Base-by-base conservation (phyloP, 495 filamentous ascomycete genomes). In the Thermothielavioides terrestris region DNA sequence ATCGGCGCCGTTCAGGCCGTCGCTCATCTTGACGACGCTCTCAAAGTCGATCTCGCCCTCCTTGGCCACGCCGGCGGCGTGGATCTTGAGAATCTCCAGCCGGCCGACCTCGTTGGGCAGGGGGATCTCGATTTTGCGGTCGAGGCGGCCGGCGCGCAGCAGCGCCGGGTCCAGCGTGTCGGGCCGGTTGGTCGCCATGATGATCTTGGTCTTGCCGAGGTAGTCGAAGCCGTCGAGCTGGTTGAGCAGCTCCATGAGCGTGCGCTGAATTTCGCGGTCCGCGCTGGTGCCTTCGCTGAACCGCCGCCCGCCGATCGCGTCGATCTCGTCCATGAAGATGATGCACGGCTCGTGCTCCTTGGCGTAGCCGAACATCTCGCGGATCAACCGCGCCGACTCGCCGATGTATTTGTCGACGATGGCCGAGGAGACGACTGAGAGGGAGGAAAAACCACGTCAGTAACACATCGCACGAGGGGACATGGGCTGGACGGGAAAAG, bases 241-340 rank as follows among this genome's bases (percentile, higher is more conserved):
- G 67, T 99, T 99, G 51, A 99, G 84, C 25, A 99, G 77, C 64
- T 99, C 94, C 94, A 99, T 99, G 53, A 99, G 76, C 32, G 94
- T 99, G 51, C 94, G 86, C 73, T 99, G 94, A 57, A 99, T 99
- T 68, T 99, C 94, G 56, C 94, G 85, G 73, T 99, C 94, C 21
- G 94, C 94, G 27, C 88, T 94, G 49, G 94, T 99, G 56, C 94
- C 94, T 66, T 99, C 94, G n/a, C 86, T 94, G 62, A 99, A 99
- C 56, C 94, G 80, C 59, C 94, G 81, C 46, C 94, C 94, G 64
- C 94, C 94, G 63, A 99, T 99, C 59, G 94, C 94, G 63, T 99
- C 94, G 66, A 99, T 99, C 67, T 99, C 94, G 75, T 99, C 94
- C 94, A 99, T 99, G 80, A 99, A 99, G 70, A 99, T 99, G 64